Evolutionary conservation across 2,329 filamentous ascomycete species (phyloP).

Genomic region (Penicillium sp.): DNA sequence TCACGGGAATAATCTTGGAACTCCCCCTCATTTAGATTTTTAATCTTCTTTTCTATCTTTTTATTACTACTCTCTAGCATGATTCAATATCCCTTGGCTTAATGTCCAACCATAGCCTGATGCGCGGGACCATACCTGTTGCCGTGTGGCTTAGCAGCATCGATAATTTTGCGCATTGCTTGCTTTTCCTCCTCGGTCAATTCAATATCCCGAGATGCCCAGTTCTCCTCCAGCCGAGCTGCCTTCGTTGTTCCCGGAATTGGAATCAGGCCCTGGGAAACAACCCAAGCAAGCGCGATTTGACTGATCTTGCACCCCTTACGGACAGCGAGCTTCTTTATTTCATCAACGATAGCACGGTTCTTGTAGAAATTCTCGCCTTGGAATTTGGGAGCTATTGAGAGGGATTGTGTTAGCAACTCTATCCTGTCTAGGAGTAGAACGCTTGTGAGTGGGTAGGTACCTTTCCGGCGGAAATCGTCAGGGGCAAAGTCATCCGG

Average conservation of each 20-base stretch:
- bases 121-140: conserved; percentile 33
- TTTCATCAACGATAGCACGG: conserved; percentile 41
- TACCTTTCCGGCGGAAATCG: conserved; percentile 44
- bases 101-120: conserved; percentile 29
- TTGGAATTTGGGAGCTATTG: conserved; percentile 34
- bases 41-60: too few species aligned
- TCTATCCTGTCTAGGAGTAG: neutral
- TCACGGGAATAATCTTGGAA: too few species aligned
- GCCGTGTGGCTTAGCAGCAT: conserved; percentile 39
- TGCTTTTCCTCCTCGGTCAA: conserved; percentile 39
- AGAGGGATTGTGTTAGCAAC: neutral
- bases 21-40: too few species aligned
- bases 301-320: conserved; percentile 38
- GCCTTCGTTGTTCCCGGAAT: conserved; percentile 50
- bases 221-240: conserved; percentile 42
- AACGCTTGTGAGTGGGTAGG: conserved; percentile 8
- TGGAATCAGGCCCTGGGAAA: conserved; percentile 44
- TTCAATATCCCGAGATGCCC: conserved; percentile 37
- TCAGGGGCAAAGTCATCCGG: conserved; percentile 48
- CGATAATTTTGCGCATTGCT: conserved; percentile 42
- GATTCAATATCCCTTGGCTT: neutral
- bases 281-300: conserved; percentile 43
- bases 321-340: conserved; percentile 40
- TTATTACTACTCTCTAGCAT: too few species aligned
- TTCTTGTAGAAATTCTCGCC: conserved; percentile 50